These are phyloP conservation scores for Trichoderma simmonsii DNA, from an alignment of 2,329 filamentous ascomycete species.

Conservation along the genomic window DNA sequence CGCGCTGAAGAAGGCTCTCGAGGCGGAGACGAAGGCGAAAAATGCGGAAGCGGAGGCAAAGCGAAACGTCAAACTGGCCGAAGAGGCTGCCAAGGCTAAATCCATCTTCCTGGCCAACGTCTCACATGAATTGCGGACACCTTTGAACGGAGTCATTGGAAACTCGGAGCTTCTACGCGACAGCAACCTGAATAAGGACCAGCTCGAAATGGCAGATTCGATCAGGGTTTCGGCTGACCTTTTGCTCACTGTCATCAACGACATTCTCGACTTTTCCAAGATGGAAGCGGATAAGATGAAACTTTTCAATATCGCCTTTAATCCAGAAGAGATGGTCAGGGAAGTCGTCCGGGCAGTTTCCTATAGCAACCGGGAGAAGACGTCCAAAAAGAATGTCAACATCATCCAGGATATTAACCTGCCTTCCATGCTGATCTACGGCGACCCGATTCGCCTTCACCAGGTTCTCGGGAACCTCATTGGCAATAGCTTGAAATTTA, in stretches of 20 bases:
- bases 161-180: conserved; percentile 82
- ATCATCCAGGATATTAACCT: conserved; percentile 69
- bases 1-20: conserved; percentile 67
- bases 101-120: conserved; percentile 78
- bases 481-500: conserved; percentile 93
- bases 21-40: conserved; percentile 74
- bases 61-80: conserved; percentile 75
- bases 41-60: conserved; percentile 72
- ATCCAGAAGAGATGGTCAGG: conserved; percentile 63
- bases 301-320: conserved; percentile 68
- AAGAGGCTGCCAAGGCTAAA: conserved; percentile 80
- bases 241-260: conserved; percentile 88
- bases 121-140: conserved; percentile 76
- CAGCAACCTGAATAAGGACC: conserved; percentile 69
- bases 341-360: conserved; percentile 65
- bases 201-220: conserved; percentile 82
- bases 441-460: conserved; percentile 64
- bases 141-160: conserved; percentile 83
- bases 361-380: conserved; percentile 63
- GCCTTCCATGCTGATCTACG: conserved; percentile 69
- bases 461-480: conserved; percentile 79
- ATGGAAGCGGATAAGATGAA: conserved; percentile 88
- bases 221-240: conserved; percentile 84
- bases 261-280: conserved; percentile 93
- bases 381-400: conserved; percentile 59